Evolutionary conservation across 495 filamentous ascomycete species (phyloP).

Genomic region (Terfezia boudieri): DNA sequence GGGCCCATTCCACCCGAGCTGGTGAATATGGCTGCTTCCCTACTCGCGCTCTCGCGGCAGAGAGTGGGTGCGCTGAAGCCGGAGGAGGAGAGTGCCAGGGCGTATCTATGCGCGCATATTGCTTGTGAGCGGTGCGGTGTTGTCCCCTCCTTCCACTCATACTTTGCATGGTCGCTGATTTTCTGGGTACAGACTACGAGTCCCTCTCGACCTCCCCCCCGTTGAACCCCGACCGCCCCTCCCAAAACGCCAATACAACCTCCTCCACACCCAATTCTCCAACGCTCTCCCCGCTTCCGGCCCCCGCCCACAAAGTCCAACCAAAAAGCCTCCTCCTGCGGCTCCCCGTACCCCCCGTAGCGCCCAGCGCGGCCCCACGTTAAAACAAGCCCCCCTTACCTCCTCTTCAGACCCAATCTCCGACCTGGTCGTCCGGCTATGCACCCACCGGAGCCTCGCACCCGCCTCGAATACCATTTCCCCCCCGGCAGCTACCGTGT

Average conservation of each 20-base stretch:
- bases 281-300: slow-evolving; percentile 34
- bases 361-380: too few relatives aligned
- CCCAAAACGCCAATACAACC: slow-evolving; percentile 61
- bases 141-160: slow-evolving; percentile 26
- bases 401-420: too few relatives aligned
- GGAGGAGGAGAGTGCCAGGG: slow-evolving; percentile 70
- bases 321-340: too few relatives aligned
- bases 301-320: not conserved
- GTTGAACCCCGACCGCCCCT: too few relatives aligned
- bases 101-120: slow-evolving; percentile 76
- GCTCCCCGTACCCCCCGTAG: too few relatives aligned
- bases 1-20: slow-evolving; percentile 51
- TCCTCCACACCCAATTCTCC: slow-evolving; percentile 61
- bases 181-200: slow-evolving; percentile 6
- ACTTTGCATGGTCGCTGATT: too few relatives aligned
- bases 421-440: too few relatives aligned
- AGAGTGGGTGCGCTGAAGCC: slow-evolving; percentile 57
- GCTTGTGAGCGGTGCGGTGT: slow-evolving; percentile 55
- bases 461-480: too few relatives aligned
- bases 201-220: slow-evolving; percentile 65
- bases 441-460: too few relatives aligned
- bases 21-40: slow-evolving; percentile 48
- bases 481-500: slow-evolving; percentile 1
- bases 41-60: slow-evolving; percentile 69
- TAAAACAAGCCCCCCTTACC: too few relatives aligned